Percentiles rank a stretch among this genome's conserved stretches.
Conservation (phyloP, 2,329 filamentous ascomycete species). For the Alternaria sp. region DNA sequence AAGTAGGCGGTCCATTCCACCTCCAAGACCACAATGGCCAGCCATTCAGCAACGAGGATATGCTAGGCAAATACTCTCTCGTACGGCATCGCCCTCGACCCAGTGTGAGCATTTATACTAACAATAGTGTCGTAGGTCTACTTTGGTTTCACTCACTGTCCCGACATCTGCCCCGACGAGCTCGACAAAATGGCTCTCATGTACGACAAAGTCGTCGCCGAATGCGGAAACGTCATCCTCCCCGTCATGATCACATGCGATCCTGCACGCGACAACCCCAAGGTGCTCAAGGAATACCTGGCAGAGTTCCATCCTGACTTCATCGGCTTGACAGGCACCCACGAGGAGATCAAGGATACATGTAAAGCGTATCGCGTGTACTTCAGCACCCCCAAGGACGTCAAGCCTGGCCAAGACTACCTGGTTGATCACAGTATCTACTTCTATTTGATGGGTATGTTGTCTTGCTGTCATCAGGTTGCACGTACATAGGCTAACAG, state of each 20-base stretch:
- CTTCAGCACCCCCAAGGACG: constrained; percentile 87
- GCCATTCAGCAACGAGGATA: constrained; percentile 75
- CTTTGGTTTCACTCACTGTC: constrained; percentile 98
- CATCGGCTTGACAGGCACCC: constrained; percentile 88
- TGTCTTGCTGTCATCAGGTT: background rate
- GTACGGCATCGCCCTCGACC: constrained; percentile 54
- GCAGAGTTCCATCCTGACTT: constrained; percentile 88
- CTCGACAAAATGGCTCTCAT: constrained; percentile 99
- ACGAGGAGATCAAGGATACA: constrained; percentile 89
- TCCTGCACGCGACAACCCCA: constrained; percentile 85
- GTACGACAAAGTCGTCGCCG: constrained; percentile 71
- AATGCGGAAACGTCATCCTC: constrained; percentile 62
- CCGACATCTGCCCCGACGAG: constrained; percentile 98
- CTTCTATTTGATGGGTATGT: constrained; percentile 91
- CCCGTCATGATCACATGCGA: constrained; percentile 97
- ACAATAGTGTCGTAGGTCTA: constrained; percentile 69
- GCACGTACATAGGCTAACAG: constrained; percentile 20
- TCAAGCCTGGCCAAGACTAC: constrained; percentile 94
- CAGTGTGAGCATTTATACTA: background rate
- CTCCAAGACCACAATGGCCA: constrained; percentile 82
- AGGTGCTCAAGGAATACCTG: constrained; percentile 83
- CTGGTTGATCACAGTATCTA: constrained; percentile 99
- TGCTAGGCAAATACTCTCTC: constrained; percentile 85
- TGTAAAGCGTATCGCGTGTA: constrained; percentile 98
- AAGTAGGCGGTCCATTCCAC: constrained; percentile 87